Conservation (phyloP, 2,329 filamentous ascomycete species). For the Alternaria sp. region DNA sequence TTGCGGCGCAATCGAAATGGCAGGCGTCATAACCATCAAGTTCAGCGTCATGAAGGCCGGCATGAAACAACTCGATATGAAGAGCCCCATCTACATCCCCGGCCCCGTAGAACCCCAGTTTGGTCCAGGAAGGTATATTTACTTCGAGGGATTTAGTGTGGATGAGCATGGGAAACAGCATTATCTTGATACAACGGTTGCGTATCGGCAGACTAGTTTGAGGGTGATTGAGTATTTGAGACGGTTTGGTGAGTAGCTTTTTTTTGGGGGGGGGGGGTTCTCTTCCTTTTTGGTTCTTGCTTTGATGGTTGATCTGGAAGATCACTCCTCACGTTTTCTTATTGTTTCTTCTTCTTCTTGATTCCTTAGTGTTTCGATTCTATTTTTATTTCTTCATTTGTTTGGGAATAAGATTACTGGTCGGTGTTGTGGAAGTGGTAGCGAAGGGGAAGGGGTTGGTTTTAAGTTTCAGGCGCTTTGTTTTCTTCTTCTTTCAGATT, state of each 20-base stretch:
- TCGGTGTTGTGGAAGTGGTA: background rate
- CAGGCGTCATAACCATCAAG: conserved; percentile 87
- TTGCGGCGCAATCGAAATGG: conserved; percentile 85
- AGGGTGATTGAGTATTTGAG: conserved; percentile 81
- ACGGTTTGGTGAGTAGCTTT: conserved; percentile 66
- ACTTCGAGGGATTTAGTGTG: conserved; percentile 90
- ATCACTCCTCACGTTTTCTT: background rate
- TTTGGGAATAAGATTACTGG: background rate
- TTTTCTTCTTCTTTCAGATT: background rate
- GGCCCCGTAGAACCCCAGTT: conserved; percentile 90
- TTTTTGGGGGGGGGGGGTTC: background rate
- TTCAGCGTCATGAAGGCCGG: conserved; percentile 87
- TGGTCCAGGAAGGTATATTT: conserved; percentile 80
- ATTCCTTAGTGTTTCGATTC: background rate
- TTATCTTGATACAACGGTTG: conserved; percentile 84
- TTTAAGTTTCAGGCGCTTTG: background rate
- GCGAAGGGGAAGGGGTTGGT: background rate
- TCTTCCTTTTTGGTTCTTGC: background rate
- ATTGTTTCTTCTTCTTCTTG: background rate
- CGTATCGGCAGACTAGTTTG: conserved; percentile 82
- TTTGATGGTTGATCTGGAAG: too few species aligned
- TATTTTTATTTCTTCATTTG: background rate
- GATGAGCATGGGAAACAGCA: conserved; percentile 90
- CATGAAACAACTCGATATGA: conserved; percentile 75
- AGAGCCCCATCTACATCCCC: conserved; percentile 83